Base-by-base conservation (phyloP, 257 asterid genomes). In the Plectranthus barbatus region DNA sequence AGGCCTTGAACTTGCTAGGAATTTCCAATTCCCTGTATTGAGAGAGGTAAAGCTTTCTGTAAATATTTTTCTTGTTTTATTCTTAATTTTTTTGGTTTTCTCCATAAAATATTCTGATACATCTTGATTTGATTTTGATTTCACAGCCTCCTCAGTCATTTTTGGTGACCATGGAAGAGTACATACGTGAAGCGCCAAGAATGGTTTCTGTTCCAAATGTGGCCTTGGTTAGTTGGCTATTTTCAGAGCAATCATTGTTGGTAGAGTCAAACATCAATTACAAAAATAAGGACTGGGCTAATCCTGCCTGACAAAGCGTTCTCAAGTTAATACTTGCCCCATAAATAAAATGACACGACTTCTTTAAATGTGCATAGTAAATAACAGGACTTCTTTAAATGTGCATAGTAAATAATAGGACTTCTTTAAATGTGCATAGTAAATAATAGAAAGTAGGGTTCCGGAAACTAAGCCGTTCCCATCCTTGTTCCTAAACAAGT, bases 1-100 rank as follows among this genome's bases (percentile, higher is more conserved):
- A 80, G 97, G 91, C 36, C 85, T 93, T 69, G 97, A 90, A 83
- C 94, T 93, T 53, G 99, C 99, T 40, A 84, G 97, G 77, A 93
- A 87, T 78, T 93, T 93, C 72, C 99, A 93, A 67, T 93, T 93
- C 77, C 99, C 99, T 17, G 86, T 81, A 21, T 58, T 93, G 84
- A 84, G 90, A 74, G 99, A 87, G 92, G 99, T 90, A 84, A n/a
- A 69, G 53, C 49, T 26, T 17, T 50, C n/a, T 19, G 7, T 67
- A 40, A 23, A 65, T 15, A 44, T 40, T 58, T 37, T 58, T 12
- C 54, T 33, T 53, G 55, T 59, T 48, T 33, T 19, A 7, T 24
- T 47, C 54, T 66, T 36, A n/a, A 29, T 63, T 29, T 15, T 26
- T 57, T 61, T 79, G 13, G 10, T n/a, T 7, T 44, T 31, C 50